phyloP scores from a whole-genome alignment of 2,329 filamentous ascomycete genomes.

The Talaromyces sp. region DNA sequence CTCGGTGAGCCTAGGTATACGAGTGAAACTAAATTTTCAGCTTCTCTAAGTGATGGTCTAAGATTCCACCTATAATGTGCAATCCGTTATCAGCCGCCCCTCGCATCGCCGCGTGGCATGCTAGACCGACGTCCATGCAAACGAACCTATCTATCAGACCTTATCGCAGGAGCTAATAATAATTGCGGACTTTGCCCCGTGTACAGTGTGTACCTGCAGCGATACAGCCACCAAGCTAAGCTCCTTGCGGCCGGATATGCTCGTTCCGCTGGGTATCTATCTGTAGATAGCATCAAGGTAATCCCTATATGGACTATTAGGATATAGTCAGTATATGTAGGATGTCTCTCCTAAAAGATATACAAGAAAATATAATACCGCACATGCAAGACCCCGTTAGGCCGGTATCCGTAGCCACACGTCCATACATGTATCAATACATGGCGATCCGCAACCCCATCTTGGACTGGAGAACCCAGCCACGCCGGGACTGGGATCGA shows the following conservation, averaged over 20 bases:
- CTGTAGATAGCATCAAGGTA: too few species aligned
- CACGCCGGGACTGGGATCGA: constrained; percentile 15
- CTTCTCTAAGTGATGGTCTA: background rate
- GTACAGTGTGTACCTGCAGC: constrained; percentile 6
- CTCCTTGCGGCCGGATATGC: too few species aligned
- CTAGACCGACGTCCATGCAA: background rate
- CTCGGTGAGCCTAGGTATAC: background rate
- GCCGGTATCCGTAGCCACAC: constrained; percentile 3
- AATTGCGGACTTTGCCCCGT: background rate
- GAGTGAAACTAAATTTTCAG: background rate
- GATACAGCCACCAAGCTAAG: background rate
- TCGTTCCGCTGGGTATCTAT: too few species aligned
- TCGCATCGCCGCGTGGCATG: constrained; percentile 11
- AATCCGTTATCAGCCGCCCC: constrained; percentile 15
- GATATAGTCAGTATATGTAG: too few species aligned
- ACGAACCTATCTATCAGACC: background rate
- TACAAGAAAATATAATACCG: too few species aligned
- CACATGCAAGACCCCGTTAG: background rate
- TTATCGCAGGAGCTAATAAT: background rate
- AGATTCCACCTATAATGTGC: background rate
- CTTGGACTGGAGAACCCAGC: constrained; percentile 20
- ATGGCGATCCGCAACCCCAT: constrained; percentile 18
- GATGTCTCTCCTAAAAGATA: too few species aligned
- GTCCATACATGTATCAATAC: constrained; percentile 10
- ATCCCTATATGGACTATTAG: too few species aligned